Evolutionary conservation across 345 rosid species (phyloP), one percentile per base, ranked within the genome.

Genomic region (Brassica carinata): DNA sequence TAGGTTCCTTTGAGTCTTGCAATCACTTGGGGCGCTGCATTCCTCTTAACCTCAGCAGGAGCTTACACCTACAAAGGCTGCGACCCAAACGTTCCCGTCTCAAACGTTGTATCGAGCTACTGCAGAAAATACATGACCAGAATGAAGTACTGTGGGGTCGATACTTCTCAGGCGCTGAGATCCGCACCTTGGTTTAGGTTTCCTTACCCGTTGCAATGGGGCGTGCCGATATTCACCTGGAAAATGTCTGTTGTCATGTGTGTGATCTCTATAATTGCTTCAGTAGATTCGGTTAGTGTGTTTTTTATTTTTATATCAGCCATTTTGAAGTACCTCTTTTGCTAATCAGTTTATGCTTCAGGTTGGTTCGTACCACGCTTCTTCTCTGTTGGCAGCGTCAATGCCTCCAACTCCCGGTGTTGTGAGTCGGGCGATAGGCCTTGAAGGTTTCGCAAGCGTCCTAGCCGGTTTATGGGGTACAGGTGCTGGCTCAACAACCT

Each of bases 391-490:
- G 83, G 96, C 87, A 86, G 96, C 99, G 73, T 90, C 96, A 2
- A 90, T 90, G 48, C 99, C 99, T 84, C 99, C 99, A 70, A 91
- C 98, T 26, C 89, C 86, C 30, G 98, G 99, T 66, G 88, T 96
- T 79, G 87, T 96, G 55, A 90, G 97, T 80, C 88, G 99, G 58
- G 99, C 90, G 27, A 93, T 96, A 72, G 99, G 99, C 73, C 96
- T 96, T 63, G 99, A 96, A 85, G 99, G 99, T 36, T 79, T 93
- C 77, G 86, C 89, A 59, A 91, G 98, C 75, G 69, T 96, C 86
- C 80, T 96, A 87, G 99, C 99, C 64, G 98, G 99, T 87, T 87
- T 96, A n/a, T 96, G 99, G 98, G 99, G 99, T 17, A 93, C 90
- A 29, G 99, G 99, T 85, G 92, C 93, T 30, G 99, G 99, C 58